Base-by-base conservation (phyloP, 495 filamentous ascomycete species). In the Cercophora newfieldiana region DNA sequence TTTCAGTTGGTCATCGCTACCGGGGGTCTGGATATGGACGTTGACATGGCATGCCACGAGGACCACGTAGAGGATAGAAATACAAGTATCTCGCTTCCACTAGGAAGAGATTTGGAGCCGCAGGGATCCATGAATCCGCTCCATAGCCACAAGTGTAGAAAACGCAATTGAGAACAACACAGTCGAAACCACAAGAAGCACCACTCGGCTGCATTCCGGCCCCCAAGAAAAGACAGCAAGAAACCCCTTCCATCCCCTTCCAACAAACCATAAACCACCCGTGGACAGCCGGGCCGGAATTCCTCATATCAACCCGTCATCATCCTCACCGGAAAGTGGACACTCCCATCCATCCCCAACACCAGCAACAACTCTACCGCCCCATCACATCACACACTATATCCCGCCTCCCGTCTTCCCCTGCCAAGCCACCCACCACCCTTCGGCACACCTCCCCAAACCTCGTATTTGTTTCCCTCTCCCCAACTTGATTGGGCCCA, bases 401-500 rank as follows among this genome's bases (percentile, higher is more conserved):
- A 47, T 47, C 37, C 37, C 37, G 37, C n/a, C n/a, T n/a, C n/a
- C n/a, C n/a, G 16, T 7, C 19, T 28, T 16, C 51, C 51, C 51
- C 21, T 55, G 51, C 51, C 51, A 55, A 55, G 51, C 22, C 51
- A 18, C 1, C 51, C 19, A 14, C 51, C 26, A 24, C n/a, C n/a
- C n/a, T n/a, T n/a, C n/a, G n/a, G n/a, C n/a, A n/a, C n/a, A n/a
- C n/a, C n/a, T n/a, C n/a, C n/a, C n/a, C n/a, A 44, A 44, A 44
- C 37, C 37, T 44, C 37, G 37, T 44, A 44, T 44, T 55, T 55
- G 51, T 55, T 55, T 55, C 51, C 7, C 33, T 61, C n/a, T 21
- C 37, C 12, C 37, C 37, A 6, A 44, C 37, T 44, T 63, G 60
- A 63, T 63, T 63, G 60, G 44, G 25, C 60, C 10, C 14, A 30